Evolutionary conservation across 164 flowering plant genomes (phyloP), one percentile per base, ranked within the genome.

Genomic region (Pachysandra terminalis): DNA sequence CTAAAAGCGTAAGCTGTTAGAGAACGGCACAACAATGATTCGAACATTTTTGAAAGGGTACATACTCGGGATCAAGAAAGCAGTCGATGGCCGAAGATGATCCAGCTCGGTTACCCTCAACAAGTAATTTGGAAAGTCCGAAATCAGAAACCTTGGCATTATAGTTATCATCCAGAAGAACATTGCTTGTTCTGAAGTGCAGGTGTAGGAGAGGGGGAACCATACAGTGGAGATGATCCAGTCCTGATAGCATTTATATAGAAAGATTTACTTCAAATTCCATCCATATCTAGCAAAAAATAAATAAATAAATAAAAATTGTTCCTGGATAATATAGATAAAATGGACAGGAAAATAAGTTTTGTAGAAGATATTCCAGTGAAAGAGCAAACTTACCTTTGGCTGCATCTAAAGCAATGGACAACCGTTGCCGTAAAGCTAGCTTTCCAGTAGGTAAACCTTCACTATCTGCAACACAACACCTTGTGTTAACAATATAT

Each of bases 61-160:
- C 83, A 53, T 78, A 81, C 87, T 78, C 82, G 61, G 82, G 81
- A 58, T 81, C 87, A 61, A 71, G 76, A 69, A 80, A 83, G 75
- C 71, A 71, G 67, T 81, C 82, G 26, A 74, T 51, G 59, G 62
- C 27, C 3, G 74, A 73, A 53, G 85, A 81, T 54, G 83, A 63
- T 68, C 79, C 85, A 17, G 79, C 81, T 22, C 66, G 74, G 55
- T 59, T 37, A 56, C 60, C 65, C 48, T 77, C 77, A 32, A 41
- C 45, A 21, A 81, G 61, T 62, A 83, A 64, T 63, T 73, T 78
- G 25, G 76, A 71, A 35, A 84, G 70, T 62, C 85, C 87, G 63
- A 65, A 78, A 71, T 84, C 87, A 71, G 84, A 79, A 68, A 84
- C 84, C 74, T 77, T 82, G 55, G 82, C 71, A 22, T 54, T 55